phyloP scores from a whole-genome alignment of 306 rosid genomes.

The Pyrus bretschneideri region DNA sequence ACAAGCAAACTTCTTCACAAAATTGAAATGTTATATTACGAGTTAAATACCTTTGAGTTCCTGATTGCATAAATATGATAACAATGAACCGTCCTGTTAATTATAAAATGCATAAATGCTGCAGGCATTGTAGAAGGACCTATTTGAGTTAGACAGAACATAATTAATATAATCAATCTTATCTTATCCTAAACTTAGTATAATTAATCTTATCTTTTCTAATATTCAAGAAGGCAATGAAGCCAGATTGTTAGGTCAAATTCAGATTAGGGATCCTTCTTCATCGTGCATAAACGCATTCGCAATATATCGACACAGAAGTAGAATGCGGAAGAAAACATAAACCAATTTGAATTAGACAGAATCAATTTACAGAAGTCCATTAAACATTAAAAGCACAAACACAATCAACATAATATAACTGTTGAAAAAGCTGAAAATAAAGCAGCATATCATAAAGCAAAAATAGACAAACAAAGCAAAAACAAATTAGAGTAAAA shows the following conservation, averaged over 20 bases:
- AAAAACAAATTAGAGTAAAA: slow-evolving; percentile 10
- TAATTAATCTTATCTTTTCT: slow-evolving; percentile 15
- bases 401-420: slow-evolving; percentile 21
- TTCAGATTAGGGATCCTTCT: slow-evolving; percentile 46
- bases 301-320: slow-evolving; percentile 11
- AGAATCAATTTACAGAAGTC: slow-evolving; percentile 6
- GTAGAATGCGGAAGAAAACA: slow-evolving; percentile 24
- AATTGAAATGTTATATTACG: not conserved
- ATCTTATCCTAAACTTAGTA: slow-evolving; percentile 6
- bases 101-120: slow-evolving; percentile 7
- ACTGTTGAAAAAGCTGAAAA: slow-evolving; percentile 15
- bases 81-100: not conserved
- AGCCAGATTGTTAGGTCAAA: slow-evolving; percentile 17
- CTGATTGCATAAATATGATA: not conserved
- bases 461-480: slow-evolving; percentile 1
- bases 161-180: not conserved
- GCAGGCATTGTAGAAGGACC: slow-evolving; percentile 11
- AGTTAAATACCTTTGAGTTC: not conserved
- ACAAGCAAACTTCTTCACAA: not conserved
- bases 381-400: slow-evolving; percentile 16
- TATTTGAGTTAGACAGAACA: not conserved
- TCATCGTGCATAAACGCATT: slow-evolving; percentile 24
- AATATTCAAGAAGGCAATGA: slow-evolving; percentile 14
- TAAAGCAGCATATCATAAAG: not conserved
- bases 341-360: slow-evolving; percentile 7